phyloP scores from a whole-genome alignment of 257 asterid species.

The Nicotiana otophora region DNA sequence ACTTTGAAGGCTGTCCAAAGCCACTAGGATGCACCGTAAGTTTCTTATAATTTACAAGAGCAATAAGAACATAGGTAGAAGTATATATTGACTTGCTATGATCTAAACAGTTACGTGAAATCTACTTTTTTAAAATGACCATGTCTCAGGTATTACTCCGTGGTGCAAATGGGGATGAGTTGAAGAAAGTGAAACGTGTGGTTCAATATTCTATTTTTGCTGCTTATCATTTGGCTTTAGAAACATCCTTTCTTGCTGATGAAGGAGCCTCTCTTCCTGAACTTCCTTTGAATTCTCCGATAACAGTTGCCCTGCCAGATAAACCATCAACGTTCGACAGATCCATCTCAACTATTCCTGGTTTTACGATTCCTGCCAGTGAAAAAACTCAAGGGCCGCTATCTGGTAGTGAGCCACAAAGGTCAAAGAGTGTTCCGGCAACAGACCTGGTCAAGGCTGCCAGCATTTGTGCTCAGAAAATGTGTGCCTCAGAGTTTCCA shows the following conservation, averaged over 20 bases:
- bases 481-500: slow-evolving; percentile 23
- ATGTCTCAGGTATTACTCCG: slow-evolving; percentile 74
- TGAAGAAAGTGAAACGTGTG: slow-evolving; percentile 93
- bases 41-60: slow-evolving; percentile 12
- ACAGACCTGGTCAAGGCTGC: slow-evolving; percentile 35
- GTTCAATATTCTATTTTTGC: slow-evolving; percentile 93
- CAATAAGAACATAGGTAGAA: slow-evolving; percentile 8
- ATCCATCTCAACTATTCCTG: slow-evolving; percentile 75
- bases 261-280: slow-evolving; percentile 96
- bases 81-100: neutral
- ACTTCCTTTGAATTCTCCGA: slow-evolving; percentile 62
- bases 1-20: slow-evolving; percentile 94
- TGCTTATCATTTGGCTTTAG: slow-evolving; percentile 94
- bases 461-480: slow-evolving; percentile 25
- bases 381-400: slow-evolving; percentile 42
- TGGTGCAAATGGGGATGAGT: slow-evolving; percentile 84
- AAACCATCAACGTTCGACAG: slow-evolving; percentile 59
- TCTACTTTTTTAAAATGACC: neutral
- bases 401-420: slow-evolving; percentile 44
- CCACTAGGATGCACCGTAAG: slow-evolving; percentile 96
- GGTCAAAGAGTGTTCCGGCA: slow-evolving; percentile 51
- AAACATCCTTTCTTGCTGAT: slow-evolving; percentile 96
- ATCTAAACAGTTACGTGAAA: neutral
- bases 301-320: slow-evolving; percentile 72
- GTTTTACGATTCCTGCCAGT: slow-evolving; percentile 38